These are phyloP conservation scores for Carex cristatella DNA, from an alignment of 176 grass and related monocot species.

Conservation along the genomic window DNA sequence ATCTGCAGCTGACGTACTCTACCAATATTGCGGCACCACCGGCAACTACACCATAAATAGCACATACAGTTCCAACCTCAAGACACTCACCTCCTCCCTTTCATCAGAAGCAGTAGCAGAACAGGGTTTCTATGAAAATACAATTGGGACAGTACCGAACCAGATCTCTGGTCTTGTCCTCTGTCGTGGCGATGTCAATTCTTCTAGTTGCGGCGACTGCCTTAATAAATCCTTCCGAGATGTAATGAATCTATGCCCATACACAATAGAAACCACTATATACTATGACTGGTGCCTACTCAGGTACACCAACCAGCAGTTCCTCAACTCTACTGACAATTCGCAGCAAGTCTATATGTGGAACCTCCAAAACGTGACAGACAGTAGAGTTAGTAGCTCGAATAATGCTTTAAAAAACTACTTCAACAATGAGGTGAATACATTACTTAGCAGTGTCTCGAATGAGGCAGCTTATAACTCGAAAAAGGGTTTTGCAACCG, in stretches of 20 bases:
- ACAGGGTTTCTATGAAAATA: conserved; percentile 13
- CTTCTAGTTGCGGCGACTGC: conserved; percentile 25
- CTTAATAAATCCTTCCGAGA: conserved; percentile 13
- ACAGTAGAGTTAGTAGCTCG: background rate
- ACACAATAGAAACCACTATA: background rate
- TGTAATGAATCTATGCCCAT: background rate
- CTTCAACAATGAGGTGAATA: background rate
- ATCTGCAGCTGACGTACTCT: background rate
- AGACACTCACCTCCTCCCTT: conserved; percentile 25
- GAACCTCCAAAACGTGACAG: background rate
- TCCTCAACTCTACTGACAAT: background rate
- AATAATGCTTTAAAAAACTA: background rate
- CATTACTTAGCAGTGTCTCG: conserved; percentile 20
- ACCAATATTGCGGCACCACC: background rate
- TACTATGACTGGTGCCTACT: conserved; percentile 27
- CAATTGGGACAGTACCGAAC: background rate
- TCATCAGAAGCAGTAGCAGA: background rate
- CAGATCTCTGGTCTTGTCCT: conserved; percentile 24
- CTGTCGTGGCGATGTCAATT: conserved; percentile 40
- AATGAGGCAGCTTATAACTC: conserved; percentile 21
- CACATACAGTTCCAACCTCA: conserved; percentile 34
- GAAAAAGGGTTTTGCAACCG: conserved; percentile 31
- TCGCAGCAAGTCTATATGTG: no score
- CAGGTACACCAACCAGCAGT: conserved; percentile 23
- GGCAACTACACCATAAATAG: background rate